Base-by-base conservation (phyloP, 148 eudicot species). In the Selenicereus undatus region DNA sequence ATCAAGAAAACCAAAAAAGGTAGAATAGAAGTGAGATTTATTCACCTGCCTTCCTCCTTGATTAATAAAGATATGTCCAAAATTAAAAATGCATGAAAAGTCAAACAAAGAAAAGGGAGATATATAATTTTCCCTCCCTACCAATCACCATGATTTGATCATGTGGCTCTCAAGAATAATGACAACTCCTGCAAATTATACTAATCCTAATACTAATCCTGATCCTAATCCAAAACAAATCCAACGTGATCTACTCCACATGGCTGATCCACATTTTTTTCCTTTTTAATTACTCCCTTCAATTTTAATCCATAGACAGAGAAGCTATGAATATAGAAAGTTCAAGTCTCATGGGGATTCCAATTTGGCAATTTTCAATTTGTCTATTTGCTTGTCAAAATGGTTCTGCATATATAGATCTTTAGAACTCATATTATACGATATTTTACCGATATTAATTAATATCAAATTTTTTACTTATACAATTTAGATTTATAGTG, bases 151-250 rank as follows among this genome's bases (percentile, higher is more conserved):
- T 64, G 45, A 81, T 66, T 79, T 56, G 62, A 68, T 78, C 90
- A 88, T 90, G 90, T 90, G 86, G 87, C 74, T 81, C 83, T 65
- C 56, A 81, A 79, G 65, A 68, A 85, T 54, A 88, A 78, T 78
- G 69, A 86, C 86, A 85, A 39, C 5, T 48, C 81, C 81, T 70
- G 72, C 64, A 22, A 22, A 74, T 36, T 24, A 64, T 75, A 70
- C 8, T 48, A 48, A 48, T 83, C 62, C n/a, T 12, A 60, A 81
- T 30, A 30, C 27, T 27, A 39, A 79, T 27, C 14, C 71, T 66
- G 11, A 65, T 65, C 12, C 71, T 65, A 65, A 65, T 65, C 71
- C 32, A 65, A 26, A 65, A 0, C 21, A 24, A 27, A 66, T 66
- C 0, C 4, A 79, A 62, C 5, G 29, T 74, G 64, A 22, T 39